Percentiles rank a stretch among this genome's conserved stretches.
These are phyloP conservation scores for Logfia minima DNA, from an alignment of 129 eudicot genomes.

Conservation along the genomic window DNA sequence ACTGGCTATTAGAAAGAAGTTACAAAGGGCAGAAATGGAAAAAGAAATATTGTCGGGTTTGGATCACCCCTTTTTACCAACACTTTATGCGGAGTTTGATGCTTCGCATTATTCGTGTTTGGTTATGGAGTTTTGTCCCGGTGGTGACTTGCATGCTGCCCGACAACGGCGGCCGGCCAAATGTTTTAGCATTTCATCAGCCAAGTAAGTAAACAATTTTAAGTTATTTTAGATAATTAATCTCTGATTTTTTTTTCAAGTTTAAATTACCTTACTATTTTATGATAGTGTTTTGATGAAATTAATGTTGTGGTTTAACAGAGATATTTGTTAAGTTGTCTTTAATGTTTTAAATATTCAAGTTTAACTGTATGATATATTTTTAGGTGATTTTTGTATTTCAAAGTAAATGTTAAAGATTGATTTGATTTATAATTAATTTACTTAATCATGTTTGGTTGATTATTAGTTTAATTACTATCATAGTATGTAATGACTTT, in stretches of 20 bases:
- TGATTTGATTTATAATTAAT: neutral
- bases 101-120: conserved; percentile 79
- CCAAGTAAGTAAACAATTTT: conserved; percentile 49
- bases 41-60: conserved; percentile 61
- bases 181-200: conserved; percentile 57
- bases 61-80: conserved; percentile 81
- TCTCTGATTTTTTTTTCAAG: neutral
- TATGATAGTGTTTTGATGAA: neutral
- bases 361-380: no score
- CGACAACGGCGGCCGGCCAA: conserved; percentile 56
- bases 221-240: neutral
- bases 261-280: neutral
- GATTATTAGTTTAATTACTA: neutral
- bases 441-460: neutral
- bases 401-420: neutral
- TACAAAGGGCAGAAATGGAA: conserved; percentile 73
- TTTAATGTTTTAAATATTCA: neutral
- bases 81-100: conserved; percentile 67
- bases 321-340: neutral
- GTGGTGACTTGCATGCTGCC: conserved; percentile 72
- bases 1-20: conserved; percentile 62
- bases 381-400: neutral
- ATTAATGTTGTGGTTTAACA: neutral
- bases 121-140: conserved; percentile 87
- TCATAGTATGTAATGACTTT: neutral